Conservation (phyloP, 306 rosid genomes). For the Nissolia schottii region DNA sequence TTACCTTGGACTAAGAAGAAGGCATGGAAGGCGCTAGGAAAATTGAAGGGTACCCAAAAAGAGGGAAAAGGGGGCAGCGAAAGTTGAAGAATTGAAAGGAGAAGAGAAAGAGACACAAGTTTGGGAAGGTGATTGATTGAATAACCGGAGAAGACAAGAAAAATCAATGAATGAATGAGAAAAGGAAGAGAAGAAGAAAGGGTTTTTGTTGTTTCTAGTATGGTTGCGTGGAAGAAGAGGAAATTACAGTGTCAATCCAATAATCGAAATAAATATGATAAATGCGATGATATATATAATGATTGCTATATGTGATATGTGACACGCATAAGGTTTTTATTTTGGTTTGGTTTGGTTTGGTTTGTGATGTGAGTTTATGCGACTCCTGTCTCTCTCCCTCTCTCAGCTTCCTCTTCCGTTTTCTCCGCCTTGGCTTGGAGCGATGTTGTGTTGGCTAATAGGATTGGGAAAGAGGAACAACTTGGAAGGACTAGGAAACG, state of each 20-base stretch:
- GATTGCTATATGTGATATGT: neutral
- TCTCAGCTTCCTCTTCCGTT: no score
- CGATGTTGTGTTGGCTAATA: neutral
- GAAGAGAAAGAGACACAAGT: neutral
- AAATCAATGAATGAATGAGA: neutral
- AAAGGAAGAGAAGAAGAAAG: neutral
- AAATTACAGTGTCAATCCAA: neutral
- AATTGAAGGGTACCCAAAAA: constrained; percentile 9
- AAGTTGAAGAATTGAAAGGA: constrained; percentile 4
- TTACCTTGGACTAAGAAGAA: constrained; percentile 36
- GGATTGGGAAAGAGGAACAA: neutral
- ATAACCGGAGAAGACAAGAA: neutral
- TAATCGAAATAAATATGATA: no score
- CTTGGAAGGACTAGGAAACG: neutral
- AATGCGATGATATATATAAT: no score
- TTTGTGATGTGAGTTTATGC: no score
- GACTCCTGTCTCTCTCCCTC: no score
- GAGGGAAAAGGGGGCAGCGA: neutral
- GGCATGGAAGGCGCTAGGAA: neutral
- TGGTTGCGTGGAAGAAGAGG: constrained; percentile 33
- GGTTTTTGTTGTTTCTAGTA: neutral
- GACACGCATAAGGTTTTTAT: neutral
- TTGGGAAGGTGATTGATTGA: neutral
- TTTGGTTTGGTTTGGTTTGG: no score
- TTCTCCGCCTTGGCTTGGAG: neutral